Conservation (phyloP, 2,329 filamentous ascomycete species). For the Clarireedia paspali region DNA sequence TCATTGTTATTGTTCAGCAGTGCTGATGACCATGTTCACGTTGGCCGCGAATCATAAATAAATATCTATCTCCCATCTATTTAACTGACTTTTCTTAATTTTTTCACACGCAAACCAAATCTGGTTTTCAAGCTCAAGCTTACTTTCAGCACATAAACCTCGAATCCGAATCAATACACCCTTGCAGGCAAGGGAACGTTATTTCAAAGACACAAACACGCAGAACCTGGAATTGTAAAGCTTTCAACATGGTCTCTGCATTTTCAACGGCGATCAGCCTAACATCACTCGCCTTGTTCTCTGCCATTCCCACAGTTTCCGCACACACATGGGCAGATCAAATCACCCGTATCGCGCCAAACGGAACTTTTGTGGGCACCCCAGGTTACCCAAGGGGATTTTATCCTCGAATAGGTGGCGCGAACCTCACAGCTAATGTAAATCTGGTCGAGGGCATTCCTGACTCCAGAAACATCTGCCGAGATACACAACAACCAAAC, state of each 20-base stretch:
- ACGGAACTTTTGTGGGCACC: constrained; percentile 64
- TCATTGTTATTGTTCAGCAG: constrained; percentile 14
- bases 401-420: constrained; percentile 44
- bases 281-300: constrained; percentile 14
- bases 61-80: constrained; percentile 4
- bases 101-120: not conserved
- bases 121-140: not conserved
- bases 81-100: not conserved
- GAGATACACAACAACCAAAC: constrained; percentile 38
- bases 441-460: not conserved
- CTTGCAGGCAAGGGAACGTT: constrained; percentile 16
- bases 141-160: not conserved
- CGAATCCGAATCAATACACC: constrained; percentile 1
- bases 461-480: not conserved
- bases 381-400: constrained; percentile 72
- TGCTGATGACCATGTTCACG: constrained; percentile 16
- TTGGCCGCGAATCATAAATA: constrained; percentile 14
- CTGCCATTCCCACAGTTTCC: constrained; percentile 7
- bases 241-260: constrained; percentile 6
- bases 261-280: constrained; percentile 5
- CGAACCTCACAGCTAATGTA: constrained; percentile 51
- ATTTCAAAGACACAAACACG: not conserved
- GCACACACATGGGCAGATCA: constrained; percentile 67
- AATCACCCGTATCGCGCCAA: constrained; percentile 60
- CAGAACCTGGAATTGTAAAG: constrained; percentile 3